Conservation (phyloP, 306 rosid species). For the Notholithocarpus densiflorus region DNA sequence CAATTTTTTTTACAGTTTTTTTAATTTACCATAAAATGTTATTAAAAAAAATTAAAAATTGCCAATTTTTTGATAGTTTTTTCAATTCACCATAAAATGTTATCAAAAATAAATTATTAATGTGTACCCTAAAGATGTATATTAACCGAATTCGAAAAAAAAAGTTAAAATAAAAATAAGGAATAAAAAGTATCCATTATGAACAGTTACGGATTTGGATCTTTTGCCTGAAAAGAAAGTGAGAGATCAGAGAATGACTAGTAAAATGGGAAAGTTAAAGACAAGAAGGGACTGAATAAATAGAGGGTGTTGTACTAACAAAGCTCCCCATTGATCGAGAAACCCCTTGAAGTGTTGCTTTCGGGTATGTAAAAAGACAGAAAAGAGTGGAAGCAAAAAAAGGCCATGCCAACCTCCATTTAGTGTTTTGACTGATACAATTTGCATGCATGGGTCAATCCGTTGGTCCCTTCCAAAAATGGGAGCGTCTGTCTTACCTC, state of each 20-base stretch:
- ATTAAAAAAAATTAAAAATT: too few relatives aligned
- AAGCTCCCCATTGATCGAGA: constrained; percentile 66
- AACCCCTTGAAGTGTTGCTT: constrained; percentile 64
- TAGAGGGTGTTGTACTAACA: constrained; percentile 29
- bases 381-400: constrained; percentile 38
- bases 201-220: constrained; percentile 61
- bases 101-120: too few relatives aligned
- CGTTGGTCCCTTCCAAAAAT: constrained; percentile 53
- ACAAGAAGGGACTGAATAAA: constrained; percentile 17
- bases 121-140: fast-evolving
- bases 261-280: constrained; percentile 26
- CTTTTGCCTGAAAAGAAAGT: constrained; percentile 16
- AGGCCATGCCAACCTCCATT: constrained; percentile 30
- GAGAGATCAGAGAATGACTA: constrained; percentile 16
- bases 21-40: fast-evolving
- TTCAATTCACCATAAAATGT: fast-evolving
- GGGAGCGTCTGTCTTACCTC: constrained; percentile 52
- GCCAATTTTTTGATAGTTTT: too few relatives aligned
- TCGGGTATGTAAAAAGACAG: constrained; percentile 58
- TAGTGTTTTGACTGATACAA: constrained; percentile 21
- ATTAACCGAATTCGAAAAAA: neutral
- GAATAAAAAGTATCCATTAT: constrained; percentile 34
- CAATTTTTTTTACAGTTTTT: too few relatives aligned
- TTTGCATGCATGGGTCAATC: constrained; percentile 59
- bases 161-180: neutral